These are phyloP conservation scores for Tolypocladium album DNA, from an alignment of 2,329 filamentous ascomycete species.

Conservation along the genomic window DNA sequence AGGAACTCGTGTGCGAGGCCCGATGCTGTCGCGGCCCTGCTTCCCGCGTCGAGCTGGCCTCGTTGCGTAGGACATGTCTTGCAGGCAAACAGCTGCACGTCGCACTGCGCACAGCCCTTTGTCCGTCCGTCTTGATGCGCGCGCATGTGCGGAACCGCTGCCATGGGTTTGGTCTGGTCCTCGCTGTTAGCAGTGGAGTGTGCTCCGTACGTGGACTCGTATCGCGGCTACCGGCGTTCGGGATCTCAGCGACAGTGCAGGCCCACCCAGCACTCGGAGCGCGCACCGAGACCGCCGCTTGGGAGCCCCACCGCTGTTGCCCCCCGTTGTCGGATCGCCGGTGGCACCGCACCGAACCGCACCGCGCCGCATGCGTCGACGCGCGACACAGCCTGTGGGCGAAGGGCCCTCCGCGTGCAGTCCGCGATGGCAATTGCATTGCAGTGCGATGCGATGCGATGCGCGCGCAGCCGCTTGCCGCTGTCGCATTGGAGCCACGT, in stretches of 20 bases:
- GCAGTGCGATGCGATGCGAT: background rate
- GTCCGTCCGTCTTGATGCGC: background rate
- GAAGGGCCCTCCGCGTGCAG: no score
- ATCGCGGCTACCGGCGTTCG: background rate
- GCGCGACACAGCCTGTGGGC: background rate
- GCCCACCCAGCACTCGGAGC: background rate
- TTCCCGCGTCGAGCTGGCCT: no score
- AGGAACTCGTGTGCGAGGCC: no score
- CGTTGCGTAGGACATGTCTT: no score
- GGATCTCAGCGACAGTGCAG: background rate
- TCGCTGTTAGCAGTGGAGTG: background rate
- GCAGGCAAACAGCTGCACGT: no score
- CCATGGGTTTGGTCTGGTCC: no score
- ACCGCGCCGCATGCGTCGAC: background rate
- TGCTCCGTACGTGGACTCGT: no score
- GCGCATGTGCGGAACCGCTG: background rate
- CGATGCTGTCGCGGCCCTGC: no score
- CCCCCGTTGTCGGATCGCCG: background rate
- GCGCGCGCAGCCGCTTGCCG: background rate
- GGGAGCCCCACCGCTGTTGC: background rate
- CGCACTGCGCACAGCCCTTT: no score
- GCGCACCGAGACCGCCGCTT: conserved; percentile 1
- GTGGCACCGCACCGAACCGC: background rate
- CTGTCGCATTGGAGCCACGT: background rate
- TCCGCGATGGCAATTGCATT: background rate